Evolutionary conservation across 2,329 filamentous ascomycete genomes (phyloP).

Genomic region (Trichoderma hamatum): DNA sequence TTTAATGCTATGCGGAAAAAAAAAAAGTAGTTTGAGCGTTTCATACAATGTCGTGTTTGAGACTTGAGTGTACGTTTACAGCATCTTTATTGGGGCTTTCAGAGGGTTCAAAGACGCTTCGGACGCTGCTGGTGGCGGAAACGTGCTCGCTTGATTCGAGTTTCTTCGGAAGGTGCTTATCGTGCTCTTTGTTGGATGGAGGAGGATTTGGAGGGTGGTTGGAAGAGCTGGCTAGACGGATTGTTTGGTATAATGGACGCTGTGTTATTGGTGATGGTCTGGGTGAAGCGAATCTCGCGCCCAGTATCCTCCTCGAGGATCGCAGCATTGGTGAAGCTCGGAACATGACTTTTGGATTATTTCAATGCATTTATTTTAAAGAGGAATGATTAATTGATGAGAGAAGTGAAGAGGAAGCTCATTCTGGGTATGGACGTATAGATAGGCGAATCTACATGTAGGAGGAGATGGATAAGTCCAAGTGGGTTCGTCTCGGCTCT

Average conservation of each 20-base stretch:
- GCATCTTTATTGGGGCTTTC: conserved; percentile 33
- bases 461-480: not conserved
- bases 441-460: not conserved
- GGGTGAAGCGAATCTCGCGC: not conserved
- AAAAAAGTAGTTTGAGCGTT: not conserved
- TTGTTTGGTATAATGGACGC: conserved; percentile 28
- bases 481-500: not conserved
- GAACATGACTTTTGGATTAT: conserved; percentile 35
- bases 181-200: conserved; percentile 57
- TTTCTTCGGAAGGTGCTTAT: conserved; percentile 57
- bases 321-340: conserved; percentile 31
- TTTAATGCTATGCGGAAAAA: not conserved
- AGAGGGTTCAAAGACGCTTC: conserved; percentile 51
- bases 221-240: conserved; percentile 20
- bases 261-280: conserved; percentile 33
- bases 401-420: too few relatives aligned
- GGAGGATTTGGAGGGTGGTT: conserved; percentile 30
- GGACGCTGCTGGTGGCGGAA: conserved; percentile 58
- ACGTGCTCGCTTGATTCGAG: conserved; percentile 65
- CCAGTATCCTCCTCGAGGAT: not conserved
- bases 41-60: conserved; percentile 61
- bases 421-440: not conserved
- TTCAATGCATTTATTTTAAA: not conserved
- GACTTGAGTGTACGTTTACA: conserved; percentile 38
- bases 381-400: not conserved